Base-by-base conservation (phyloP, 1,139 yeast species). In the Hansenula anomala region DNA sequence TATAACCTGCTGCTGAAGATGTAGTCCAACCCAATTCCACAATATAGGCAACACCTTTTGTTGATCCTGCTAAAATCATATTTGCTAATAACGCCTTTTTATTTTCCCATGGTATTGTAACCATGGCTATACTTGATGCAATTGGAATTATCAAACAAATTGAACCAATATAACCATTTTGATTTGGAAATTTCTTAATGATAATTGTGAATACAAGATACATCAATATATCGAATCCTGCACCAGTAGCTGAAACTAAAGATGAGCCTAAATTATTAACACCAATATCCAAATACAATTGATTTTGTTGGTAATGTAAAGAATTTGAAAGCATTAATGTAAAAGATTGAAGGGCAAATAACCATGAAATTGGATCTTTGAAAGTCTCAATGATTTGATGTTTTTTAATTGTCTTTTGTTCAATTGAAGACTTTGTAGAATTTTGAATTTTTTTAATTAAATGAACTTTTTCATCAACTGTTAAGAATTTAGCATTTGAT, bases 351-450 rank as follows among this genome's bases (percentile, higher is more conserved):
- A 60, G 36, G 30, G 64, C 64, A 47, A 73, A 69, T 26, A 79
- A 49, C 56, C 78, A 67, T 3, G 85, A 79, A 51, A 80, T 54
- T 29, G 64, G 56, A 41, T 71, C 77, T 17, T 45, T 49, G 28
- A 71, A 44, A 1, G 73, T 69, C 48, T 72, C 77, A 46, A 55
- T 56, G 31, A 78, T 63, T 54, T 81, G 89, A 36, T 73, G 58
- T 54, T 56, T 61, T 48, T 81, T 80, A 59, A 76, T 69, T 33
- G 66, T 64, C 42, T 64, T 68, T 34, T 48, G 53, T 26, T 48
- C 53, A 33, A 47, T 49, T 7, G 48, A 44, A 48, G 74, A 73
- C 36, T 82, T 82, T 43, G 77, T 74, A 14, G 84, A 82, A 49
- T 62, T 66, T 42, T 69, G 64, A 47, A 70, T 71, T 24, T 55